Percentiles rank a stretch among this genome's conserved stretches.
Evolutionary conservation across 2,329 filamentous ascomycete species (phyloP).

Genomic region (Fusarium globosum): DNA sequence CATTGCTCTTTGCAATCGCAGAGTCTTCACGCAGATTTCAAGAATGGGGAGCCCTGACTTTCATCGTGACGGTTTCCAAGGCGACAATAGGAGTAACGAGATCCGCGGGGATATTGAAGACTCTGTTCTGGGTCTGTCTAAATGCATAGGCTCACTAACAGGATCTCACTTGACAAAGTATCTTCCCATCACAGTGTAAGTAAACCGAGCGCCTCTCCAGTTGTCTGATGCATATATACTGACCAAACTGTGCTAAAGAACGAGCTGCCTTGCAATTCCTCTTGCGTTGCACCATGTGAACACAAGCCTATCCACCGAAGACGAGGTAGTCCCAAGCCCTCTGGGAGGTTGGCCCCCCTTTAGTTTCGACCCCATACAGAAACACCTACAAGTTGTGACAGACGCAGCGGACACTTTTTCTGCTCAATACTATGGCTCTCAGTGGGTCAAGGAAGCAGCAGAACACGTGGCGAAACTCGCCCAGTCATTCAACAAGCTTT

Average conservation of each 20-base stretch:
- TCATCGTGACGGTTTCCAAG: accelerated
- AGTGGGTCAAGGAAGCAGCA: neutral
- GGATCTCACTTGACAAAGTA: neutral
- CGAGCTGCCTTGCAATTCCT: neutral
- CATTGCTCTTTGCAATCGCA: neutral
- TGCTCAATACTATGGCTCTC: neutral
- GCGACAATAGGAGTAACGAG: neutral
- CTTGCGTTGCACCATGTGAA: neutral
- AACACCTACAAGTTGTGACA: neutral
- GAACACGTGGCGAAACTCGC: neutral
- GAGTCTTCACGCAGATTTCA: neutral
- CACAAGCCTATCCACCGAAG: neutral
- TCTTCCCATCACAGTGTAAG: neutral
- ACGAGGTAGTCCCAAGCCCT: accelerated
- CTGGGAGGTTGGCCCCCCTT: accelerated
- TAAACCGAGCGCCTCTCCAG: too few relatives aligned
- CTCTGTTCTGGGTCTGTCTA: neutral
- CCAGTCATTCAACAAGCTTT: neutral
- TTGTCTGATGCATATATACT: too few relatives aligned
- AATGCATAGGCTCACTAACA: neutral
- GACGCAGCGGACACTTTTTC: neutral
- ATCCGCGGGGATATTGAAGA: neutral
- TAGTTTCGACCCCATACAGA: accelerated
- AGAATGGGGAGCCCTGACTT: neutral
- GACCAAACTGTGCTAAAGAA: too few relatives aligned